Conservation (phyloP, 2,329 filamentous ascomycete species). For the Fusarium redolens region DNA sequence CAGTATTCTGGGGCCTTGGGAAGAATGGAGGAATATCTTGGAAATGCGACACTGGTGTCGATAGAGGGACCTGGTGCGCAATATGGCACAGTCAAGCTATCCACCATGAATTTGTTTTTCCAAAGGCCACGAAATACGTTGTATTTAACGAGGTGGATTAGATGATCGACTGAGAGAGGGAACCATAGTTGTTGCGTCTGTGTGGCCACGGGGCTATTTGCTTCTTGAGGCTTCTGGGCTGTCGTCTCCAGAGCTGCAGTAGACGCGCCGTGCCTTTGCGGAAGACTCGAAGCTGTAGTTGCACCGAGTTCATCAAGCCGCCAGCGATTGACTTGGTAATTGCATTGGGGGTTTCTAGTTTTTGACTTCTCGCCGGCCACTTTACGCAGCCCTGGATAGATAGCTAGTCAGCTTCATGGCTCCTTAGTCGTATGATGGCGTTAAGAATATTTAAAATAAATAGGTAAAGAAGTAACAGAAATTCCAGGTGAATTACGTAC, state of each 20-base stretch:
- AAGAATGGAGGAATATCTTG: background rate
- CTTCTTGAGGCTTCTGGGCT: fast-evolving
- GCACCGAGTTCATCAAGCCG: background rate
- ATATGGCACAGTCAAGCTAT: background rate
- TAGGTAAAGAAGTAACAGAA: no score
- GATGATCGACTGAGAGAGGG: background rate
- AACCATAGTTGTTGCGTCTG: background rate
- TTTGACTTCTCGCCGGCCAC: background rate
- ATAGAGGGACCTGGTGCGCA: background rate
- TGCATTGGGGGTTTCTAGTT: fast-evolving
- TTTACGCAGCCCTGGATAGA: background rate
- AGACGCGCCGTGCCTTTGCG: fast-evolving
- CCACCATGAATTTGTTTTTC: background rate
- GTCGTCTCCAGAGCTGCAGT: fast-evolving
- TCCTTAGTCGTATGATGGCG: background rate
- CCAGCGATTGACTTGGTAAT: background rate
- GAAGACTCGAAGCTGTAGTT: fast-evolving
- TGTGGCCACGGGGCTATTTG: fast-evolving
- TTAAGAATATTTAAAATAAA: no score
- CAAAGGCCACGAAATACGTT: background rate
- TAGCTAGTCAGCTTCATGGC: background rate
- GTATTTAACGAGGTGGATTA: background rate
- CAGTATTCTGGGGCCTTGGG: background rate
- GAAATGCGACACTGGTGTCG: background rate
- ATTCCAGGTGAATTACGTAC: background rate